phyloP scores from a whole-genome alignment of 2,329 filamentous ascomycete species.

The Sarocladium oryzae region DNA sequence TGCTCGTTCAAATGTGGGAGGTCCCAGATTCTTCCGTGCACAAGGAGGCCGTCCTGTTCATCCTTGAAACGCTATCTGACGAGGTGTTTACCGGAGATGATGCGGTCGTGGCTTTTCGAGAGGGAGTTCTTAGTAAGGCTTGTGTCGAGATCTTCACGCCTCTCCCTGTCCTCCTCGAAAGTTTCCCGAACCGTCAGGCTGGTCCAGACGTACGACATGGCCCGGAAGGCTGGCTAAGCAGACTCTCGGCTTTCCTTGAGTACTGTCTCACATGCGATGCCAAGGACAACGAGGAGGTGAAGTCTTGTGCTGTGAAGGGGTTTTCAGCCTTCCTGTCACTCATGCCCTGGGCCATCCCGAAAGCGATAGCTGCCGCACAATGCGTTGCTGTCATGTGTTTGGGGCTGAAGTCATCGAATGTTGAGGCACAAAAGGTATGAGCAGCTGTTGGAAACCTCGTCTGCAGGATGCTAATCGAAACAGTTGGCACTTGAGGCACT shows the following conservation, averaged over 20 bases:
- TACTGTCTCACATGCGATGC: slow-evolving; percentile 64
- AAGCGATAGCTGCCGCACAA: slow-evolving; percentile 65
- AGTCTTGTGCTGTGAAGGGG: slow-evolving; percentile 66
- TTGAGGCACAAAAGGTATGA: slow-evolving; percentile 64
- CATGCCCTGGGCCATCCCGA: slow-evolving; percentile 82
- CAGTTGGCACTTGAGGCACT: slow-evolving; percentile 75
- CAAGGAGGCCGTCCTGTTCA: slow-evolving; percentile 80
- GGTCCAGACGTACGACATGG: slow-evolving; percentile 66
- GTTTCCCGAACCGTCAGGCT: slow-evolving; percentile 66
- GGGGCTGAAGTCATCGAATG: slow-evolving; percentile 62
- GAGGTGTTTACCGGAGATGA: slow-evolving; percentile 93
- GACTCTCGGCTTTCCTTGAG: slow-evolving; percentile 67
- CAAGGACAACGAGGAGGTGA: slow-evolving; percentile 59
- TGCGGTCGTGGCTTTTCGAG: slow-evolving; percentile 73
- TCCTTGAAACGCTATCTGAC: slow-evolving; percentile 88
- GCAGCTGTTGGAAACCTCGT: no score
- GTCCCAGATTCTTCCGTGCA: slow-evolving; percentile 50
- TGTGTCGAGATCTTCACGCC: slow-evolving; percentile 94
- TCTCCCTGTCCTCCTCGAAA: slow-evolving; percentile 62
- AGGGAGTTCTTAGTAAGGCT: slow-evolving; percentile 77
- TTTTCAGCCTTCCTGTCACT: slow-evolving; percentile 72
- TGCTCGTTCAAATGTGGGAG: slow-evolving; percentile 80
- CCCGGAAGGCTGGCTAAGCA: slow-evolving; percentile 78
- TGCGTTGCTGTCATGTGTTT: slow-evolving; percentile 66
- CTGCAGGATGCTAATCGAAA: slow-evolving; percentile 15